Evolutionary conservation across 805 yeast genomes (phyloP), one percentile per base, ranked within the genome.

Genomic region (Wickerhamomyces hampshirensis): DNA sequence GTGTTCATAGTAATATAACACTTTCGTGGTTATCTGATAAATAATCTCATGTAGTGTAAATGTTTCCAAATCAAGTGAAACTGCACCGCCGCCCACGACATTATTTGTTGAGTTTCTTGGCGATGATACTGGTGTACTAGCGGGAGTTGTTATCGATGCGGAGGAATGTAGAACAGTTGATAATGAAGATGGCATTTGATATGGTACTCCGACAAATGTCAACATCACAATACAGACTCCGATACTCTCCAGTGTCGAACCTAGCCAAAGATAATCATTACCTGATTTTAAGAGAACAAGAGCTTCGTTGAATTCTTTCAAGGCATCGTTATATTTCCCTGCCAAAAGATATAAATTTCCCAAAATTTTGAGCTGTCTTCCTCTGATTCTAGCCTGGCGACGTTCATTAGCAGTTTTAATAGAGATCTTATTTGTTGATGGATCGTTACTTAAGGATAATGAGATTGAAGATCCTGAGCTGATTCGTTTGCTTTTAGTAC

Each of bases 221-320:
- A 85, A 63, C 36, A 88, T 57, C 5, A 82, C 56, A 28, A 82
- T 56, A 40, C 84, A 74, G 1, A 85, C 76, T 0, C 82, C 83
- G 9, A 88, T 62, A 0, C 89, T 86, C 48, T 88, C 96, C n/a
- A 91, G 55, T 0, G 96, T 77, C 19, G 91, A 80, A 0, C 82
- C 98, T 11, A 86, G 67, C 98, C 98, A 93, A 7, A 93, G 62
- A 49, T 74, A 73, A 55, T 93, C 98, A 34, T 77, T 77, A 2
- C 80, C 66, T 10, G 73, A 66, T 41, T 75, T 77, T 36, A 87
- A 60, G 17, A 71, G 61, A 3, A 64, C 50, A 2, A 82, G 68
- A 0, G 96, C 80, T 28, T 88, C 95, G n/a, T 80, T 73, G 48
- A 88, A 80, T 40, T 78, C 77, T 17, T 69, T 65, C 36, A 89